Percentiles rank a stretch among this genome's conserved stretches.
Conservation (phyloP, 306 rosid species). For the Rosa lucieae region DNA sequence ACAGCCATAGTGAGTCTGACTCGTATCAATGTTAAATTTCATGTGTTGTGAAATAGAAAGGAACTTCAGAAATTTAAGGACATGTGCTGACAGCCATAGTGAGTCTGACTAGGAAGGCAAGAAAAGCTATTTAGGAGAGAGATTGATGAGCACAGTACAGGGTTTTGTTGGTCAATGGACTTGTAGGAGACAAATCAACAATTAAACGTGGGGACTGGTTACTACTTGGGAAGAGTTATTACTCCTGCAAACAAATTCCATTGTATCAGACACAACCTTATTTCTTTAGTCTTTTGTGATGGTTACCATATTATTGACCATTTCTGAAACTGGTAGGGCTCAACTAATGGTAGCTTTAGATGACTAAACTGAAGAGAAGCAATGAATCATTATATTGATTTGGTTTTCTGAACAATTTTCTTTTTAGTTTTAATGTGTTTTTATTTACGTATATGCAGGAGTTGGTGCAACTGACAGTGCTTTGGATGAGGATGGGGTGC, state of each 20-base stretch:
- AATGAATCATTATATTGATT: background rate
- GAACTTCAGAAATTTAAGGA: background rate
- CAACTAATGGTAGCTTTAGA: background rate
- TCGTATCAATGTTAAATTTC: background rate
- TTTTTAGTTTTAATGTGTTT: background rate
- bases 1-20: too few relatives aligned
- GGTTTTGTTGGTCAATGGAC: background rate
- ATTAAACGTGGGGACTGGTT: background rate
- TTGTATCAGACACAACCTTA: background rate
- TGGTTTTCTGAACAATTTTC: background rate
- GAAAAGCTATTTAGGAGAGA: background rate
- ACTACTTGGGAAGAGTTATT: background rate
- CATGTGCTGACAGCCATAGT: too few relatives aligned
- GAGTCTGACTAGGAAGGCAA: background rate
- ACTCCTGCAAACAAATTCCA: background rate
- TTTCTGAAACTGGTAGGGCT: background rate
- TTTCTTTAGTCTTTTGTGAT: background rate
- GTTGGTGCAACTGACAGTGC: slow-evolving; percentile 86
- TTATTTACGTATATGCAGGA: slow-evolving; percentile 43
- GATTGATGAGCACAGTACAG: background rate
- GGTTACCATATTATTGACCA: background rate
- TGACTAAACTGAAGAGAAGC: background rate
- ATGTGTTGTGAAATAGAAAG: background rate
- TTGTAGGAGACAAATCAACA: background rate
- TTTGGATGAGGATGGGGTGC: slow-evolving; percentile 75